A percentile compares a stretch with the other conserved stretches of the same genome.
Evolutionary conservation across 2,329 filamentous ascomycete genomes (phyloP).

Genomic region (Dactylellina drechsleri): DNA sequence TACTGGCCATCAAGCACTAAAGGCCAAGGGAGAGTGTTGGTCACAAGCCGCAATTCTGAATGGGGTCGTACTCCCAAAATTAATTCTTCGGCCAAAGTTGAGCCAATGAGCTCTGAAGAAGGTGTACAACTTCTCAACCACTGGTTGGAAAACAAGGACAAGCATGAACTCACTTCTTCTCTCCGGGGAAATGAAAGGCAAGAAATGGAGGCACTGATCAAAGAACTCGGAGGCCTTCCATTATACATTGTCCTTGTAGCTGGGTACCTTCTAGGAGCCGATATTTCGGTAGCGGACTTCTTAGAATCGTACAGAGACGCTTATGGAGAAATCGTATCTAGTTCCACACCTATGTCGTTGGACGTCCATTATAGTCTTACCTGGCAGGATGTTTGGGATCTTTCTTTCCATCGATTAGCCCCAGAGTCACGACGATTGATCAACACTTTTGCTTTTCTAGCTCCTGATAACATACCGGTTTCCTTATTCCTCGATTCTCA

Average conservation of each 20-base stretch:
- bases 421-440: not conserved
- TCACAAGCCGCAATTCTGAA: too few relatives aligned
- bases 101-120: conserved; percentile 3
- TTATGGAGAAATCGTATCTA: not conserved
- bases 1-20: not conserved
- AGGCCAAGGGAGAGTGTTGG: too few relatives aligned
- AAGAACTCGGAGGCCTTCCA: too few relatives aligned
- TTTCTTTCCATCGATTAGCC: not conserved
- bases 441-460: conserved; percentile 12
- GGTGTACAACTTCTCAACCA: not conserved
- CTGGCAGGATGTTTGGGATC: conserved; percentile 14
- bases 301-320: too few relatives aligned
- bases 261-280: too few relatives aligned
- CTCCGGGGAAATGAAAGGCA: conserved; percentile 3
- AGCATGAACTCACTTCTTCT: conserved; percentile 2
- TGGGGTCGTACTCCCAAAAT: too few relatives aligned
- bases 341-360: not conserved
- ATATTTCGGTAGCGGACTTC: too few relatives aligned
- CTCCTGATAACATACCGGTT: conserved; percentile 8
- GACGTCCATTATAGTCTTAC: conserved; percentile 9
- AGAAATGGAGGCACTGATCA: conserved; percentile 4
- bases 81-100: not conserved
- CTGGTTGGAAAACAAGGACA: conserved; percentile 7
- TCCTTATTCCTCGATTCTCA: conserved; percentile 7
- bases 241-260: too few relatives aligned